phyloP scores from a whole-genome alignment of 1,284 basidiomycete species.

The Irpex sp. region DNA sequence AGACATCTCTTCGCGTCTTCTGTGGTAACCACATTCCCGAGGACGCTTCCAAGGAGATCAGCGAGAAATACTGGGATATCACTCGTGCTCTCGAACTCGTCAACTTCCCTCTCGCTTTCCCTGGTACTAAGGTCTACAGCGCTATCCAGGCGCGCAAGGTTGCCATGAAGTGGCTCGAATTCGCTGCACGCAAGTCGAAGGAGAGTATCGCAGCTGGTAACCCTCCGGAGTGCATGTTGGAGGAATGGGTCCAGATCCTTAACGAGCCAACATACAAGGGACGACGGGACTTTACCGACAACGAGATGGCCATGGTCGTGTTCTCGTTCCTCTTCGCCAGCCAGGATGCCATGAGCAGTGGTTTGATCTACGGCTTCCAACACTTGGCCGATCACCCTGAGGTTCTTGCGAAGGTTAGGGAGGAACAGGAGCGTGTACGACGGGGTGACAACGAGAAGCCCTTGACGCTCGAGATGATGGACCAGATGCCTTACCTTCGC shows the following conservation, averaged over 20 bases:
- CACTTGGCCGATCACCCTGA: conserved; percentile 93
- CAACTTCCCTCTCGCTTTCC: conserved; percentile 96
- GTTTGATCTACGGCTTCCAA: conserved; percentile 93
- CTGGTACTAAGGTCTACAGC: conserved; percentile 95
- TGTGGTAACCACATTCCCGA: conserved; percentile 89
- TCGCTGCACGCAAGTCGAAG: conserved; percentile 82
- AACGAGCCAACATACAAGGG: conserved; percentile 72
- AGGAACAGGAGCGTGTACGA: conserved; percentile 87
- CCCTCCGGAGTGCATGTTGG: conserved; percentile 88
- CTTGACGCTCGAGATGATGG: conserved; percentile 87
- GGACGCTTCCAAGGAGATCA: conserved; percentile 76
- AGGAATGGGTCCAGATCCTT: conserved; percentile 87
- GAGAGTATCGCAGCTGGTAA: conserved; percentile 78
- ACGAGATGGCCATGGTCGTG: conserved; percentile 95
- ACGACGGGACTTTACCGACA: conserved; percentile 85
- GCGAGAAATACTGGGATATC: conserved; percentile 95
- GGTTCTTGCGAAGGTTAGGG: conserved; percentile 83
- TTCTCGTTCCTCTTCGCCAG: conserved; percentile 97
- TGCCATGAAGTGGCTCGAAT: conserved; percentile 81
- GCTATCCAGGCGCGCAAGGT: conserved; percentile 92
- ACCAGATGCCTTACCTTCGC: conserved; percentile 90
- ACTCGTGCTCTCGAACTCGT: conserved; percentile 95
- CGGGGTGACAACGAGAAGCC: conserved; percentile 76
- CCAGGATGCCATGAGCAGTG: conserved; percentile 97
- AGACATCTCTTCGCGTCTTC: conserved; percentile 94